These are phyloP conservation scores for Xerocomellus chrysenteron DNA, from an alignment of 768 basidiomycete genomes.

Conservation along the genomic window DNA sequence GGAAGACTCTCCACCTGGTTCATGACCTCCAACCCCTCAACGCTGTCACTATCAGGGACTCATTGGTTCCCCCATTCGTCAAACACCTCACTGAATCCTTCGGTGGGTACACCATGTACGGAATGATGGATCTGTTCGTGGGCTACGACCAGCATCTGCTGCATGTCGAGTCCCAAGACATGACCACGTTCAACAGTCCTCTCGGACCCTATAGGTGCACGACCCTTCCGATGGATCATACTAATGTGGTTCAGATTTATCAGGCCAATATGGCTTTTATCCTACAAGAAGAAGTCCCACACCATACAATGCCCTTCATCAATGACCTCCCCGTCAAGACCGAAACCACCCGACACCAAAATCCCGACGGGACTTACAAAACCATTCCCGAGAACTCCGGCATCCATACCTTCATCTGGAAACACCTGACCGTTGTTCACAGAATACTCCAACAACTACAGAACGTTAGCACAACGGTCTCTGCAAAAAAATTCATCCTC, in stretches of 20 bases:
- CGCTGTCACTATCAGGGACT: too few relatives aligned
- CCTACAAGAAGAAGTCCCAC: constrained; percentile 39
- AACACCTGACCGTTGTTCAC: constrained; percentile 30
- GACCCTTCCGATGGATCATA: constrained; percentile 39
- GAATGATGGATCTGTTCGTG: too few relatives aligned
- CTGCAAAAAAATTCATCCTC: constrained; percentile 35
- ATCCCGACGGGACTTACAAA: constrained; percentile 30
- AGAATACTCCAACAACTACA: constrained; percentile 28
- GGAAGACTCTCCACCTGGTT: too few relatives aligned
- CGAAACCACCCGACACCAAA: constrained; percentile 20
- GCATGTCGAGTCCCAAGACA: constrained; percentile 19
- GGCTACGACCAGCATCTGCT: not conserved
- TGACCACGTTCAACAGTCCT: constrained; percentile 36
- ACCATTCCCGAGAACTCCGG: constrained; percentile 36
- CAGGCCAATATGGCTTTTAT: constrained; percentile 41
- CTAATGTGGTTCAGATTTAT: constrained; percentile 41
- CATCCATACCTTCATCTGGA: constrained; percentile 38
- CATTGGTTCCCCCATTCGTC: too few relatives aligned
- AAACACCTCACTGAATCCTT: too few relatives aligned
- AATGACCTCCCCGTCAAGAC: constrained; percentile 37
- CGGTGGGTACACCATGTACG: too few relatives aligned
- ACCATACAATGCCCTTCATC: constrained; percentile 36
- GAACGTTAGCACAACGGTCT: constrained; percentile 38
- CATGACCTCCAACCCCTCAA: too few relatives aligned
- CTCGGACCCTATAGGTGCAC: constrained; percentile 22